Base-by-base conservation (phyloP, 2,329 filamentous ascomycete genomes). In the Xylaria hypoxylon region DNA sequence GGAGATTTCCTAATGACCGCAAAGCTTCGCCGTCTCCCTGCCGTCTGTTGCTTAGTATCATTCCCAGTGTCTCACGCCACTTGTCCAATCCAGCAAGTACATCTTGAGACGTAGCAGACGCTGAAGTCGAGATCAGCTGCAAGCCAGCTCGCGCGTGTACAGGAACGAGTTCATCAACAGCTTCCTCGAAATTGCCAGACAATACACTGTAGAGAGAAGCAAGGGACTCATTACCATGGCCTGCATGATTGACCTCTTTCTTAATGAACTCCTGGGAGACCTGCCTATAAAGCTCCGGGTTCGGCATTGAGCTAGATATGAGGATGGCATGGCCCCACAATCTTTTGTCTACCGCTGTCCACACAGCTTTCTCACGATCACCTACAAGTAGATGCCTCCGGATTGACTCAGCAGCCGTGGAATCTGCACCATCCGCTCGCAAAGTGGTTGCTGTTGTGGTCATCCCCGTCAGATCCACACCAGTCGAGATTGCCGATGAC, bases 301-400 rank as follows among this genome's bases (percentile, higher is more conserved):
- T 96, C 6, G 73, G 69, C 80, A 97, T 78, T 0, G 89, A 89
- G 67, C 89, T 87, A 1, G 96, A 91, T 40, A 99, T 90, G 22
- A 99, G 84, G 86, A 99, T 92, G 2, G 96, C 96, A 78, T 99
- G 96, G 2, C 93, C 96, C 96, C 96, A 99, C 2, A 99, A 83
- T 55, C 94, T 89, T 78, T 94, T 94, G 78, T 99, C 96, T 35
- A 94, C 95, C 4, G 96, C 94, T 70, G 91, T 86, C 95, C 95
- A 98, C 0, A 96, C 92, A 5, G 96, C 96, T 72, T 94, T 93
- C 75, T 97, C 94, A 24, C 94, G 88, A 52, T 98, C 90, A 10
- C 96, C 96, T 61, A 87, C 83, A 8, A 97, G 84, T 4, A 99
- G 85, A 73, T 89, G 85, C 51, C 85, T 89, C 31, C 92, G 90